Evolutionary conservation across 2,329 filamentous ascomycete species (phyloP), one percentile per base, ranked within the genome.

Genomic region (Xylaria sp.): DNA sequence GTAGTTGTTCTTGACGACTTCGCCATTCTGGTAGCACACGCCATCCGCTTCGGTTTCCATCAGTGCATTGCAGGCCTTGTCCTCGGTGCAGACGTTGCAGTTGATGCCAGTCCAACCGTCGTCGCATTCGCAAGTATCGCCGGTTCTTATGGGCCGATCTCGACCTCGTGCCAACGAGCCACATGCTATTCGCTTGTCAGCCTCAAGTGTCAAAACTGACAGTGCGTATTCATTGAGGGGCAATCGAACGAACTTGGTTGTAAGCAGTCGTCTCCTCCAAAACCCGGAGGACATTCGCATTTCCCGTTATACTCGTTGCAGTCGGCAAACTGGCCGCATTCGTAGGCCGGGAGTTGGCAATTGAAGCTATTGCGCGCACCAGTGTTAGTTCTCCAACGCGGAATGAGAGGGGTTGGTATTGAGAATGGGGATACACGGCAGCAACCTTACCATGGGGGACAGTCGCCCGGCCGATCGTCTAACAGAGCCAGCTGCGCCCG

Each of bases 101-200:
- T 99, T 99, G 82, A 99, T 95, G 71, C 96, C 96, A 48, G 88
- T 88, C 96, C 96, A 99, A 64, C 96, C 96, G 45, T 97, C 92
- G 77, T 94, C 92, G 80, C 96, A 99, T 50, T 93, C 84, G 82
- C 96, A 99, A 48, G 85, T 83, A 66, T 89, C 85, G 70, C 88
- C 89, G 61, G 89, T 83, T 77, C 96, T 89, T 78, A 93, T 90
- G 24, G 90, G 88, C 74, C 96, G 88, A 75, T 98, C 90, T 73
- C 87, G 86, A 71, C 94, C 94, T 75, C 93, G 91, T 47, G 92
- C 89, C 48, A 98, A 85, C 45, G 94, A 96, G 65, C 95, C 96
- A 78, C 96, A 99, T 6, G 97, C 89, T 86, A 72, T 61, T 67
- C 36, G 45, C 45, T 21, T 19, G 64, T 72, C 50, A 74, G 75